Evolutionary conservation across 352 stramenopile species (phyloP).

Genomic region (Globisporangium spinosum): DNA sequence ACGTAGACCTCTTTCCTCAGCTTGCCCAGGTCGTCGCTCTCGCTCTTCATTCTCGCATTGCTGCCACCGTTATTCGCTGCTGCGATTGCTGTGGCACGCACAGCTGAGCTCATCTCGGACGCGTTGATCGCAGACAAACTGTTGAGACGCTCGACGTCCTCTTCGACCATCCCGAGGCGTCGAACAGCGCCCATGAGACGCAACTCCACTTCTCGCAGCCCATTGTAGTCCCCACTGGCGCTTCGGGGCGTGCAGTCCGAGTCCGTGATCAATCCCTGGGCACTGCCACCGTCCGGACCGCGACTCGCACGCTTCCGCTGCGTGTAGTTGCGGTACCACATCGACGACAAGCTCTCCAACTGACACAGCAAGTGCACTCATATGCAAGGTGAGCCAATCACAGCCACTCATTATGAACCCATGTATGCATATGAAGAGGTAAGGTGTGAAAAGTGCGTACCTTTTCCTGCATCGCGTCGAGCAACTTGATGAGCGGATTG

Average conservation of each 20-base stretch:
- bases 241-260: conserved; percentile 17
- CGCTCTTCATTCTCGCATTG: not conserved
- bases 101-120: conserved; percentile 16
- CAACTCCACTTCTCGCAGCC: conserved; percentile 51
- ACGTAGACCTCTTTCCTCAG: conserved; percentile 46
- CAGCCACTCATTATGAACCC: conserved; percentile 4
- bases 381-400: not conserved
- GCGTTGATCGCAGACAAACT: conserved; percentile 23
- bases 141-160: conserved; percentile 63
- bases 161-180: conserved; percentile 50
- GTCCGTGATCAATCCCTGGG: conserved; percentile 10
- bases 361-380: conserved; percentile 1
- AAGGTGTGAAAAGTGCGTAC: conserved; percentile 13
- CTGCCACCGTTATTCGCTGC: not conserved
- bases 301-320: conserved; percentile 21
- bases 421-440: not conserved
- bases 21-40: conserved; percentile 39
- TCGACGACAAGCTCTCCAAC: conserved; percentile 53
- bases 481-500: conserved; percentile 63
- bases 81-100: not conserved
- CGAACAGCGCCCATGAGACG: conserved; percentile 54
- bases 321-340: conserved; percentile 70
- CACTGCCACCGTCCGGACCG: conserved; percentile 16
- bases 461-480: conserved; percentile 69
- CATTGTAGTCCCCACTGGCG: conserved; percentile 22